Evolutionary conservation across 768 basidiomycete species (phyloP).

Genomic region (Hypholoma fasciculare): DNA sequence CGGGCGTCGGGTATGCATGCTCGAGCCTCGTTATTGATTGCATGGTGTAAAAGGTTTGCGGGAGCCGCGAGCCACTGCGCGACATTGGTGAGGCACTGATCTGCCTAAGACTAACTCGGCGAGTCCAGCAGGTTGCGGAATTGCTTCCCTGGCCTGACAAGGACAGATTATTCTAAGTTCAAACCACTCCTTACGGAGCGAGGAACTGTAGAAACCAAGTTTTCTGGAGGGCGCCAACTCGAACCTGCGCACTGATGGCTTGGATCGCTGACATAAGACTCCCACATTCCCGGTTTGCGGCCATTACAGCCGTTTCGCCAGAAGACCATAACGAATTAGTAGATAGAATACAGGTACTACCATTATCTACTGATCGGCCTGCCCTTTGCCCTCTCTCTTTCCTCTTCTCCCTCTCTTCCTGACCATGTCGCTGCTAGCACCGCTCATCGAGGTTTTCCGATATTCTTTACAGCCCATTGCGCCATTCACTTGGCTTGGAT

Average conservation of each 20-base stretch:
- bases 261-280: constrained; percentile 60
- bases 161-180: constrained; percentile 83
- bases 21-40: no score
- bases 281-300: constrained; percentile 80
- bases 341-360: not conserved
- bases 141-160: constrained; percentile 90
- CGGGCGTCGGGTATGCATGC: no score
- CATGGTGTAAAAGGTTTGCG: constrained; percentile 89
- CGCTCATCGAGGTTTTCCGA: constrained; percentile 52
- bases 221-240: constrained; percentile 94
- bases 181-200: constrained; percentile 60
- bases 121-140: constrained; percentile 85
- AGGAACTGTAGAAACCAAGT: constrained; percentile 81
- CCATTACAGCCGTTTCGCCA: constrained; percentile 82
- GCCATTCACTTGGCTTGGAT: constrained; percentile 68
- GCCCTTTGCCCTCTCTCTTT: not conserved
- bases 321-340: constrained; percentile 18
- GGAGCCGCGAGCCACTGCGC: constrained; percentile 75
- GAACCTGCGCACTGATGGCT: constrained; percentile 84
- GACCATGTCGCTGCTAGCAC: constrained; percentile 36
- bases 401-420: constrained; percentile 6
- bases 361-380: not conserved
- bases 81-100: constrained; percentile 79
- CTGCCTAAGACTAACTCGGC: constrained; percentile 95
- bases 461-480: constrained; percentile 57